Evolutionary conservation across 2,329 filamentous ascomycete genomes (phyloP).

Genomic region (Aspergillus terreus): DNA sequence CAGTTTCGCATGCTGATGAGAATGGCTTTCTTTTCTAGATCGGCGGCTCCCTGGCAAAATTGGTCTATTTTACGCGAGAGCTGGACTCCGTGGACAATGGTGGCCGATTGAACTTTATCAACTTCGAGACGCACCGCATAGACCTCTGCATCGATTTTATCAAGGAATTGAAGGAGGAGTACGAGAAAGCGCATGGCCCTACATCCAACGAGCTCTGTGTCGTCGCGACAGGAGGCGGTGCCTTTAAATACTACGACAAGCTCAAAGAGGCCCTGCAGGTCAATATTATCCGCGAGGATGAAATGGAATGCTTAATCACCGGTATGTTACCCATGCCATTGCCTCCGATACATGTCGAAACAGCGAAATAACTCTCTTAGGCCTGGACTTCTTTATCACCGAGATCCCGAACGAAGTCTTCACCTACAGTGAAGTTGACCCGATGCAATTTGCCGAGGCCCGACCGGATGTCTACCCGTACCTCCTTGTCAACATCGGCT

Average conservation of each 20-base stretch:
- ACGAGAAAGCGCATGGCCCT: conserved; percentile 71
- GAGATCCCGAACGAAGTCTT: conserved; percentile 97
- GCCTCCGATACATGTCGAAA: neutral
- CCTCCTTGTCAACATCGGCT: conserved; percentile 95
- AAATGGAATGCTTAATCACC: conserved; percentile 98
- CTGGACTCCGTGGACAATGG: conserved; percentile 73
- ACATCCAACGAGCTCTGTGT: conserved; percentile 71
- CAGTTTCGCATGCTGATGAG: conserved; percentile 6
- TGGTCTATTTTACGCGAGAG: conserved; percentile 96
- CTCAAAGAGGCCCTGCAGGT: conserved; percentile 80
- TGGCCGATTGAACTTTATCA: conserved; percentile 89
- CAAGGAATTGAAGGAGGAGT: conserved; percentile 76
- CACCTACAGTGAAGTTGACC: conserved; percentile 85
- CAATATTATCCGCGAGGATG: conserved; percentile 86
- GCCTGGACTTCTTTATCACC: conserved; percentile 97
- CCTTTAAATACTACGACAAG: conserved; percentile 94
- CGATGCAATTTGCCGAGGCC: conserved; percentile 82
- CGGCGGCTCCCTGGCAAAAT: conserved; percentile 89
- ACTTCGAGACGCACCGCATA: conserved; percentile 92
- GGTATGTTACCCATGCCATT: conserved; percentile 49
- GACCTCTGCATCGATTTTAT: conserved; percentile 93
- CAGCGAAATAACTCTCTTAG: conserved; percentile 42
- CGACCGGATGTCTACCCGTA: conserved; percentile 88
- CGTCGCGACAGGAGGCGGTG: conserved; percentile 93
- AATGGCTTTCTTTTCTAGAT: conserved; percentile 59